Percentiles rank a stretch among this genome's conserved stretches.
Conservation (phyloP, 345 rosid species). For the Psidium guajava region DNA sequence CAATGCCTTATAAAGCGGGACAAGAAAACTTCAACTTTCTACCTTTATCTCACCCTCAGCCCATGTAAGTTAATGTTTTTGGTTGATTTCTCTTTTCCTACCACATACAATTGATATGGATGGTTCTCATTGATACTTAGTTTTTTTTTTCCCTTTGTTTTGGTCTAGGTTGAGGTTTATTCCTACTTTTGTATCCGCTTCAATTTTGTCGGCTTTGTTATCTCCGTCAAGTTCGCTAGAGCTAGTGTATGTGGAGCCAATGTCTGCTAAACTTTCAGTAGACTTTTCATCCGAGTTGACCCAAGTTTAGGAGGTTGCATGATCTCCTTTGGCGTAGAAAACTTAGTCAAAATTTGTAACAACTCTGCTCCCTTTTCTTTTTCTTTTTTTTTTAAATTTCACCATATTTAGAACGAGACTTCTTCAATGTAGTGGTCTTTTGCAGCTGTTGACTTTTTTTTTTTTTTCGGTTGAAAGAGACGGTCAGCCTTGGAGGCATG, state of each 20-base stretch:
- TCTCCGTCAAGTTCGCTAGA: not conserved
- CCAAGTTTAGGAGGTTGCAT: not conserved
- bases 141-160: not conserved
- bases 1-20: conserved; percentile 71
- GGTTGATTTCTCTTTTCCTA: not conserved
- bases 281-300: not conserved
- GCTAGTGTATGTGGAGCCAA: not conserved
- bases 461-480: not conserved
- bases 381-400: not conserved
- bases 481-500: not conserved
- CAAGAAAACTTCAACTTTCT: conserved; percentile 67
- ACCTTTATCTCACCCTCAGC: conserved; percentile 54
- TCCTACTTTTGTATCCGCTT: not conserved
- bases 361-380: not conserved
- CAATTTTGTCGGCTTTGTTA: not conserved
- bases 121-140: not conserved
- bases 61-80: conserved; percentile 48
- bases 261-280: not conserved
- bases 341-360: conserved; percentile 9
- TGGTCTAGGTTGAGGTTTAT: not conserved
- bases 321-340: not conserved
- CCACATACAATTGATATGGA: not conserved
- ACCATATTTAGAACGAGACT: conserved; percentile 4
- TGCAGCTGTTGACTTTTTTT: conserved; percentile 12
- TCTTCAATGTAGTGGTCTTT: conserved; percentile 1